phyloP scores from a whole-genome alignment of 2,329 filamentous ascomycete species.

The Fusarium sp. region DNA sequence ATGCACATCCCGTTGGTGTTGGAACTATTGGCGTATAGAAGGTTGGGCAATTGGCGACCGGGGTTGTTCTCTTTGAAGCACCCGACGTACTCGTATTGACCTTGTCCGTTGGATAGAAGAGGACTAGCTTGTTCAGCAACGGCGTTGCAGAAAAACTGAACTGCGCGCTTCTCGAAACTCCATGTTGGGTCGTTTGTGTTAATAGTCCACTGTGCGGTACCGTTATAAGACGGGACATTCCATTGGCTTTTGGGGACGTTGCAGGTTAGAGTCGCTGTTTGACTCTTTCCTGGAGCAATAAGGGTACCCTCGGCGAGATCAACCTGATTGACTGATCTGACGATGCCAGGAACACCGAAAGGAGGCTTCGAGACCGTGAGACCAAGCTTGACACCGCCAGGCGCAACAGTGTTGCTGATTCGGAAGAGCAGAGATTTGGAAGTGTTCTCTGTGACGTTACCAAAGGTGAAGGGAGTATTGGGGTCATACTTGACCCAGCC shows the following conservation, averaged over 20 bases:
- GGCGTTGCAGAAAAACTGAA: constrained; percentile 65
- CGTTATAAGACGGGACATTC: constrained; percentile 64
- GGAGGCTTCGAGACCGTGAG: constrained; percentile 72
- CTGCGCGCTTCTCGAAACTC: constrained; percentile 60
- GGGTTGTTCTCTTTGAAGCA: constrained; percentile 70
- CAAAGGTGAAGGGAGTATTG: constrained; percentile 64
- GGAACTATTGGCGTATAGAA: constrained; percentile 55
- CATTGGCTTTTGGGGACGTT: constrained; percentile 68
- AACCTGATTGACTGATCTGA: constrained; percentile 66
- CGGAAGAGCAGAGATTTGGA: constrained; percentile 63
- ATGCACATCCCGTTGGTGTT: constrained; percentile 62
- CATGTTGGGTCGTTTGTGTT: constrained; percentile 67
- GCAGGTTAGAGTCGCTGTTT: constrained; percentile 66
- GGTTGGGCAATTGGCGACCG: constrained; percentile 61
- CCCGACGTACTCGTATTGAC: constrained; percentile 65
- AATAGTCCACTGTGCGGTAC: constrained; percentile 65
- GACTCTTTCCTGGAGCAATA: constrained; percentile 62
- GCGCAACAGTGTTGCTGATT: constrained; percentile 63
- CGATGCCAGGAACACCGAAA: constrained; percentile 65
- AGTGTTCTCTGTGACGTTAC: constrained; percentile 65
- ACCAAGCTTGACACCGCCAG: constrained; percentile 61
- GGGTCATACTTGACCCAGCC: constrained; percentile 63
- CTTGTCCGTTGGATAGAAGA: constrained; percentile 57
- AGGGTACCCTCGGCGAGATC: constrained; percentile 69
- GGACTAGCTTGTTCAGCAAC: constrained; percentile 66